Evolutionary conservation across 2,329 filamentous ascomycete genomes (phyloP).

Genomic region (Didymella sp.): DNA sequence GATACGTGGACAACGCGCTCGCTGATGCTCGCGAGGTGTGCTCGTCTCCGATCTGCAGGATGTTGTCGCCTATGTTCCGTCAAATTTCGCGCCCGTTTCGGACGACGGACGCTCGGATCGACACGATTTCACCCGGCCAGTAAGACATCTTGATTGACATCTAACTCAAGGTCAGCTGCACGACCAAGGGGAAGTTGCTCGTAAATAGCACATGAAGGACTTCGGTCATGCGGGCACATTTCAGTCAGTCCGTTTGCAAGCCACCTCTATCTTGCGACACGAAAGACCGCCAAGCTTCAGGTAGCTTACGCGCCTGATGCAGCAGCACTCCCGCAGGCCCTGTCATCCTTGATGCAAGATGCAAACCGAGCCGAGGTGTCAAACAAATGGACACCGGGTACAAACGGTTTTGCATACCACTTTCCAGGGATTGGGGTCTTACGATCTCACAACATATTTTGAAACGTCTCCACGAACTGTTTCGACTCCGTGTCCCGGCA

Average conservation of each 20-base stretch:
- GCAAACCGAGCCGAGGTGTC: conserved; percentile 7
- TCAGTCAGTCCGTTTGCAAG: neutral
- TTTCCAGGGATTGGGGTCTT: conserved; percentile 12
- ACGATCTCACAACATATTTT: conserved; percentile 10
- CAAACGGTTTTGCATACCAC: conserved; percentile 4
- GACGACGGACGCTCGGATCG: conserved; percentile 8
- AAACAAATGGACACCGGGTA: neutral
- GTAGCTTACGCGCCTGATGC: neutral
- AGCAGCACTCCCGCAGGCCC: conserved; percentile 1
- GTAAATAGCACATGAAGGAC: conserved; percentile 14
- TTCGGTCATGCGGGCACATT: conserved; percentile 3
- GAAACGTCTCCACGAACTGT: conserved; percentile 16
- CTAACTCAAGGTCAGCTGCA: conserved; percentile 14
- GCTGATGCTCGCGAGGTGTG: neutral
- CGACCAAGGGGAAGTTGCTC: conserved; percentile 14
- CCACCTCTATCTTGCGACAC: conserved; percentile 8
- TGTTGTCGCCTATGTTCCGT: conserved; percentile 15
- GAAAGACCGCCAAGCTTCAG: conserved; percentile 9
- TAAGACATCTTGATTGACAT: conserved; percentile 7
- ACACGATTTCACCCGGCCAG: conserved; percentile 13
- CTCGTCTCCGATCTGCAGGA: conserved; percentile 12
- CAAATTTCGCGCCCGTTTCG: conserved; percentile 18
- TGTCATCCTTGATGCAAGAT: conserved; percentile 4
- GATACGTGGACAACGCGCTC: neutral
- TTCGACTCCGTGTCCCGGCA: conserved; percentile 5